Percentiles rank a stretch among this genome's conserved stretches.
Evolutionary conservation across 192 early-diverging fungal species (phyloP).

Genomic region (Coemansia sp.): DNA sequence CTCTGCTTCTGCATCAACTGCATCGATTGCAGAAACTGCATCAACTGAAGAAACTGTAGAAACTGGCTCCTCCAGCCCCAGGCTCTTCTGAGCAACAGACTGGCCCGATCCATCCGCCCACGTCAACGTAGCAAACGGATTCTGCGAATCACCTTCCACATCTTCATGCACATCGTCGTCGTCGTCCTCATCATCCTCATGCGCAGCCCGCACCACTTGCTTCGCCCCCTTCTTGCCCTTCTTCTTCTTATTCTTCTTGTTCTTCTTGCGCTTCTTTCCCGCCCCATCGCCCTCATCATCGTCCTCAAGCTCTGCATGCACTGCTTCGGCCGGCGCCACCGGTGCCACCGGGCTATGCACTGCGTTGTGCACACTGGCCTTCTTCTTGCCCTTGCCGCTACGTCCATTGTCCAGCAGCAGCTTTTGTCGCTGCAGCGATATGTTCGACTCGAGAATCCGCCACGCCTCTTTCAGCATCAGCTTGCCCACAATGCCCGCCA

Average conservation of each 20-base stretch:
- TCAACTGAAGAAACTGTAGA: no score
- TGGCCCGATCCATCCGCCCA: conserved; percentile 9
- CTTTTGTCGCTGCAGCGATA: conserved; percentile 54
- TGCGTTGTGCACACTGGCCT: neutral
- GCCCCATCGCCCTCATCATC: conserved; percentile 21
- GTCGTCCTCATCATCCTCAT: conserved; percentile 23
- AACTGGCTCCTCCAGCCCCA: neutral
- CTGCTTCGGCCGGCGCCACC: no score
- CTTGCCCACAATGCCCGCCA: conserved; percentile 70
- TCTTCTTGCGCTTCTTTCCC: conserved; percentile 50
- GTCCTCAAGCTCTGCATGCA: neutral
- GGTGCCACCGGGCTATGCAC: no score
- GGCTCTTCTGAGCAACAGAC: no score
- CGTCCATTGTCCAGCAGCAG: conserved; percentile 30
- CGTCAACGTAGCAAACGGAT: conserved; percentile 42
- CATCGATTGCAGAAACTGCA: no score
- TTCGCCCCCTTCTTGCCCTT: conserved; percentile 22
- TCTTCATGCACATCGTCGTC: conserved; percentile 5
- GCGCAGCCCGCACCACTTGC: neutral
- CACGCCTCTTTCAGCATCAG: conserved; percentile 75
- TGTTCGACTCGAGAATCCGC: conserved; percentile 63
- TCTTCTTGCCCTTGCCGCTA: conserved; percentile 26
- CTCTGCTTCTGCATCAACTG: no score
- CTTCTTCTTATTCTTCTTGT: conserved; percentile 53
- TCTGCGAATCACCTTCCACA: conserved; percentile 23